These are phyloP conservation scores for Primulina huaijiensis DNA, from an alignment of 257 asterid genomes.

Conservation along the genomic window DNA sequence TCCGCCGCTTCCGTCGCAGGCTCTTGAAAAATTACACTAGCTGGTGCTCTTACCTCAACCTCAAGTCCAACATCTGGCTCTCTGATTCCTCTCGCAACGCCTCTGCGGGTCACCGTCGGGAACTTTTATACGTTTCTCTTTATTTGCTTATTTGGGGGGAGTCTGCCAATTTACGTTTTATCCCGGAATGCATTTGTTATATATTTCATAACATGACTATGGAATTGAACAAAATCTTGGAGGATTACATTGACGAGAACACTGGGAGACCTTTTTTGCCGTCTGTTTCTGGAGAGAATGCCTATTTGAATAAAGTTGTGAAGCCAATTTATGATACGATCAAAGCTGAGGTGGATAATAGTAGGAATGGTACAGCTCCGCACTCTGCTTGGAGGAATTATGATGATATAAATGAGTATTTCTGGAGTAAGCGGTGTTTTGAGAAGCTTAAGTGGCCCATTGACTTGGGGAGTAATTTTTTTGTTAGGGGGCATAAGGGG, in stretches of 20 bases:
- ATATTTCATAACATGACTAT: conserved; percentile 90
- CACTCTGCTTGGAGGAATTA: conserved; percentile 98
- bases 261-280: conserved; percentile 92
- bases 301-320: conserved; percentile 59
- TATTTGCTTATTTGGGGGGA: conserved; percentile 93
- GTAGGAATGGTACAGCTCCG: conserved; percentile 91
- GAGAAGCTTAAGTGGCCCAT: conserved; percentile 93
- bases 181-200: conserved; percentile 80
- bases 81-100: conserved; percentile 53
- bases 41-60: conserved; percentile 86
- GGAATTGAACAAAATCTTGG: conserved; percentile 89
- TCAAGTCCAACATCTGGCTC: conserved; percentile 79
- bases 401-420: conserved; percentile 92
- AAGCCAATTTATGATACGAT: conserved; percentile 84
- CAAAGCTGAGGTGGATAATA: conserved; percentile 74
- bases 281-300: conserved; percentile 81
- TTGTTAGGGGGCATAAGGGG: conserved; percentile 69
- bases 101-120: conserved; percentile 68
- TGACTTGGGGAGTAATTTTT: conserved; percentile 78
- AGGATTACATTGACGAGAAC: conserved; percentile 88
- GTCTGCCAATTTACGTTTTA: conserved; percentile 86
- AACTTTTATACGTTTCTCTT: conserved; percentile 79
- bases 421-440: conserved; percentile 94
- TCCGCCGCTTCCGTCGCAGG: conserved; percentile 75
- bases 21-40: conserved; percentile 63